Evolutionary conservation across 306 rosid genomes (phyloP).

Genomic region (Dalbergia cultrata): DNA sequence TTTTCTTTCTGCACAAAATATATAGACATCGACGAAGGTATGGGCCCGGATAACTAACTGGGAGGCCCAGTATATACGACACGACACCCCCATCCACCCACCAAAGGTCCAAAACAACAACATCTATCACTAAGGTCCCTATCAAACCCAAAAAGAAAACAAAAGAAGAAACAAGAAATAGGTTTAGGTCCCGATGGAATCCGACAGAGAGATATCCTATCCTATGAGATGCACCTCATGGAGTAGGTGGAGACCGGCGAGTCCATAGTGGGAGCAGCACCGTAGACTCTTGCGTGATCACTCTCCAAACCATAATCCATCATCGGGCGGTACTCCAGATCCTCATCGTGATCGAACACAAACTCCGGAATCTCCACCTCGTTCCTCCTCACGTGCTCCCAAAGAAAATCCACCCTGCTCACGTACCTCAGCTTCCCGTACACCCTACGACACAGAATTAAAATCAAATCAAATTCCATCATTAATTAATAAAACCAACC

Average conservation of each 20-base stretch:
- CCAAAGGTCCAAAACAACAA: not conserved
- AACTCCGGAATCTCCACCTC: constrained; percentile 85
- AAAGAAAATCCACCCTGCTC: constrained; percentile 77
- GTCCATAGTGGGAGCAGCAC: constrained; percentile 65
- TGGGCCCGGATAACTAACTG: constrained; percentile 7
- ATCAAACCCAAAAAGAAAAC: not conserved
- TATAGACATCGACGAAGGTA: constrained; percentile 31
- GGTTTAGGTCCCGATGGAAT: not conserved
- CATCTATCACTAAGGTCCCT: not conserved
- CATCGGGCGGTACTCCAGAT: constrained; percentile 89
- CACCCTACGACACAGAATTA: constrained; percentile 63
- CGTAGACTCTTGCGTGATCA: constrained; percentile 83
- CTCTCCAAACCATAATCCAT: constrained; percentile 95
- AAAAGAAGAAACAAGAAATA: not conserved
- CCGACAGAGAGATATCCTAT: not conserved
- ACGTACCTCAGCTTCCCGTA: constrained; percentile 84
- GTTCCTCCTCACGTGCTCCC: constrained; percentile 84
- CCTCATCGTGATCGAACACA: constrained; percentile 91
- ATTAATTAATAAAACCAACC: no score
- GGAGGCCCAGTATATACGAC: constrained; percentile 1
- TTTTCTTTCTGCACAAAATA: constrained; percentile 39
- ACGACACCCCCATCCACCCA: not conserved
- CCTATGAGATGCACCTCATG: constrained; percentile 90
- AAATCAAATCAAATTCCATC: no score
- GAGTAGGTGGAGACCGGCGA: constrained; percentile 76